Base-by-base conservation (phyloP, 2,329 filamentous ascomycete genomes). In the Talaromyces sp. region DNA sequence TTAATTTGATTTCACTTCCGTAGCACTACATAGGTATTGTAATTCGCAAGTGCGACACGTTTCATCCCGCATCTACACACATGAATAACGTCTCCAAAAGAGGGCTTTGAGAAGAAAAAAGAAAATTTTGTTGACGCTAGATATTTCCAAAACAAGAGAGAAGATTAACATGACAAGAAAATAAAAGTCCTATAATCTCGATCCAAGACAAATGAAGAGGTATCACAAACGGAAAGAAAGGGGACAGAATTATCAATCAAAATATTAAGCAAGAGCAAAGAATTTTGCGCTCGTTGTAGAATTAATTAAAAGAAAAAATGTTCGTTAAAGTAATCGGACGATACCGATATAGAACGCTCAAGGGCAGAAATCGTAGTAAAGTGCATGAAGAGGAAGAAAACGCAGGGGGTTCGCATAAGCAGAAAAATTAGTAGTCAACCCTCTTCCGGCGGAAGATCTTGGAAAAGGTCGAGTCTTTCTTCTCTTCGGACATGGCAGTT, bases 371-470 rank as follows among this genome's bases (percentile, higher is more conserved):
- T 52, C 35, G 62, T 50, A 63, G 54, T 59, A 35, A 57, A 52
- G 43, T 19, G 56, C 46, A 24, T 38, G 14, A 54, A 27, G 35
- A 51, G 14, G 51, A 51, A 32, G 48, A n/a, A 56, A 59, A 26
- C 8, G 11, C 11, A 14, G 57, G 43, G 46, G 57, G 32, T 46
- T 64, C 56, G 57, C 24, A 52, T 38, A 31, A 29, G 26, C 5
- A 17, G 43, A 52, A 32, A 35, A 9, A 35, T 59, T 60, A 66
- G 38, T 61, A 59, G 31, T 61, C 63, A 32, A 68, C 61, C 62
- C 67, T 70, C 61, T 70, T 71, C 31, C 69, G 67, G 51, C 62
- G 54, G 54, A 71, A 71, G 21, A 70, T 59, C 48, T 62, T 67
- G 17, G 65, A 59, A 52, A 62, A 74, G 53, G 56, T 62, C n/a